Evolutionary conservation across 371 early-diverging fungal species (phyloP).

Genomic region (Apophysomyces sp.): DNA sequence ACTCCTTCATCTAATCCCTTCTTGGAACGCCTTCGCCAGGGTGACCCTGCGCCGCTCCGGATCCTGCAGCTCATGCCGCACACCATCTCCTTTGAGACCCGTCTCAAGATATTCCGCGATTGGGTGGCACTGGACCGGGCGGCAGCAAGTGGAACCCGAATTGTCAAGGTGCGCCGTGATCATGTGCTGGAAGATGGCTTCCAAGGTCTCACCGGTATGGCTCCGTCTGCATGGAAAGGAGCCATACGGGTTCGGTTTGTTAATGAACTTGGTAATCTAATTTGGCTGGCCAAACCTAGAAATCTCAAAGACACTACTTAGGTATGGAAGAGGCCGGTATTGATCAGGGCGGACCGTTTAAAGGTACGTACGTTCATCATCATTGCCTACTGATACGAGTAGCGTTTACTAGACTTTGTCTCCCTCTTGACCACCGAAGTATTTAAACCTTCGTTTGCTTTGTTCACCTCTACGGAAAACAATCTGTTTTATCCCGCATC

Average conservation of each 20-base stretch:
- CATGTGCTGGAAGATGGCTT: conserved; percentile 85
- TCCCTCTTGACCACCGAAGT: conserved; percentile 73
- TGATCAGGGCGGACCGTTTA: conserved; percentile 94
- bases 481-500: conserved; percentile 73
- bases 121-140: conserved; percentile 62
- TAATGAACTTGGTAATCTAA: conserved; percentile 53
- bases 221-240: conserved; percentile 62
- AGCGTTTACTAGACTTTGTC: conserved; percentile 74
- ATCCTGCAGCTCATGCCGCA: conserved; percentile 82
- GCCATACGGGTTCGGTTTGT: conserved; percentile 83
- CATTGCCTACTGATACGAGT: conserved; percentile 37
- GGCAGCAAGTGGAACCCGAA: conserved; percentile 19
- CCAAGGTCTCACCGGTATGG: conserved; percentile 49
- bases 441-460: conserved; percentile 71
- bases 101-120: conserved; percentile 80
- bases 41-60: conserved; percentile 59
- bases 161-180: conserved; percentile 67
- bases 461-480: conserved; percentile 62
- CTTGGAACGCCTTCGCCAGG: conserved; percentile 37
- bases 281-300: neutral
- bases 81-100: conserved; percentile 79
- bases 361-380: conserved; percentile 32
- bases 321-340: conserved; percentile 86
- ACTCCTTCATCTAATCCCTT: conserved; percentile 13
- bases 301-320: no score